A percentile compares a stretch with the other conserved stretches of the same genome.
Evolutionary conservation across 2,329 filamentous ascomycete species (phyloP).

Genomic region (Fusarium cyanostomum): DNA sequence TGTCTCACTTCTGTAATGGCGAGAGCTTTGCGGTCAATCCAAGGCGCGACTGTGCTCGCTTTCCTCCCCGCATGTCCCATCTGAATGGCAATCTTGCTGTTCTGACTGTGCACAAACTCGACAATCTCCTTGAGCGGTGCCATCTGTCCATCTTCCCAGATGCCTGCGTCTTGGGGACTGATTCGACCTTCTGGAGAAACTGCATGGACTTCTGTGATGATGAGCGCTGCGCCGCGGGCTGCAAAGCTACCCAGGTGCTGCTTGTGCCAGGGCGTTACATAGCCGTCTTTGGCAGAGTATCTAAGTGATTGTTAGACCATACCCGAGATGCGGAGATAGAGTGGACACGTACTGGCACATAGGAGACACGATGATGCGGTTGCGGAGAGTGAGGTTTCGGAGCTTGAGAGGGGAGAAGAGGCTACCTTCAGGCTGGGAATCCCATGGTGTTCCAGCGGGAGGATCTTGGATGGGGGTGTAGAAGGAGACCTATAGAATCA

Average conservation of each 20-base stretch:
- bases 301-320: conserved; percentile 1
- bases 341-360: conserved; percentile 55
- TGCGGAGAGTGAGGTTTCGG: conserved; percentile 55
- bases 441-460: conserved; percentile 39
- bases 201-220: conserved; percentile 74
- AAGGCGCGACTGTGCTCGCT: conserved; percentile 51
- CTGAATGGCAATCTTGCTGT: conserved; percentile 73
- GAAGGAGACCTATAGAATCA: conserved; percentile 30
- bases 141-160: conserved; percentile 78
- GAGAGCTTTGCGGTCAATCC: conserved; percentile 39
- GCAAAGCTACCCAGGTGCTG: conserved; percentile 52
- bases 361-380: conserved; percentile 57
- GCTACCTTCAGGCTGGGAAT: conserved; percentile 35
- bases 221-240: conserved; percentile 61
- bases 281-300: conserved; percentile 52
- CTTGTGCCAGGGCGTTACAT: conserved; percentile 55
- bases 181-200: conserved; percentile 75
- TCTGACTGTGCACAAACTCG: conserved; percentile 70
- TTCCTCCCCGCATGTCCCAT: conserved; percentile 74
- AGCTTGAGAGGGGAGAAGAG: conserved; percentile 58
- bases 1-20: conserved; percentile 35
- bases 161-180: conserved; percentile 72
- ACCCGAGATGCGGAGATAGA: neutral
- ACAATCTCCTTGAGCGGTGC: conserved; percentile 65
- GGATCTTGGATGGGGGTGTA: conserved; percentile 40